Evolutionary conservation across 129 eudicot genomes (phyloP).

Genomic region (Ambrosia trifida): DNA sequence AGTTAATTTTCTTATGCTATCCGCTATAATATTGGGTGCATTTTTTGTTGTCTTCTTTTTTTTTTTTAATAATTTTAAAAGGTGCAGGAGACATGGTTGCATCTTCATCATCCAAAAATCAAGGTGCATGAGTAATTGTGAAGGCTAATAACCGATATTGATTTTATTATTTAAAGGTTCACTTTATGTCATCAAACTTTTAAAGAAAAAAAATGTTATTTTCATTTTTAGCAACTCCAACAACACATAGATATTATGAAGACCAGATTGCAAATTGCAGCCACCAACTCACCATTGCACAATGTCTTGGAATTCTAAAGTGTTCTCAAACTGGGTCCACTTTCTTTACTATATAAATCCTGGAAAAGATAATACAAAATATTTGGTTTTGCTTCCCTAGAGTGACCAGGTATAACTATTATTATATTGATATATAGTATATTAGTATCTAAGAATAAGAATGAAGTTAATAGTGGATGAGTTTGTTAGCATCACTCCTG

Average conservation of each 20-base stretch:
- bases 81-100: background rate
- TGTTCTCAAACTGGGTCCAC: background rate
- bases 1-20: background rate
- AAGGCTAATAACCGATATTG: background rate
- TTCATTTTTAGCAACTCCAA: constrained; percentile 18
- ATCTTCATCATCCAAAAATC: constrained; percentile 29
- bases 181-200: constrained; percentile 5
- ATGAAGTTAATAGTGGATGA: too few relatives aligned
- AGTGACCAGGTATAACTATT: background rate
- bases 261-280: constrained; percentile 9
- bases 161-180: constrained; percentile 13
- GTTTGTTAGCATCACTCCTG: too few relatives aligned
- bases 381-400: background rate
- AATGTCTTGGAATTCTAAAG: constrained; percentile 15
- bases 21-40: background rate
- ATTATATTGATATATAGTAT: background rate
- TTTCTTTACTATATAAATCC: background rate
- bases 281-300: constrained; percentile 4
- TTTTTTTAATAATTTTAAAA: background rate
- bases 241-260: constrained; percentile 8
- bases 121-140: constrained; percentile 6
- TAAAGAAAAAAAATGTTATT: background rate
- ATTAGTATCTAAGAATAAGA: background rate
- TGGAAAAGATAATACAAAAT: background rate
- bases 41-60: background rate